Evolutionary conservation across 1,284 basidiomycete genomes (phyloP), one percentile per base, ranked within the genome.

Genomic region (Ustilago hordei): DNA sequence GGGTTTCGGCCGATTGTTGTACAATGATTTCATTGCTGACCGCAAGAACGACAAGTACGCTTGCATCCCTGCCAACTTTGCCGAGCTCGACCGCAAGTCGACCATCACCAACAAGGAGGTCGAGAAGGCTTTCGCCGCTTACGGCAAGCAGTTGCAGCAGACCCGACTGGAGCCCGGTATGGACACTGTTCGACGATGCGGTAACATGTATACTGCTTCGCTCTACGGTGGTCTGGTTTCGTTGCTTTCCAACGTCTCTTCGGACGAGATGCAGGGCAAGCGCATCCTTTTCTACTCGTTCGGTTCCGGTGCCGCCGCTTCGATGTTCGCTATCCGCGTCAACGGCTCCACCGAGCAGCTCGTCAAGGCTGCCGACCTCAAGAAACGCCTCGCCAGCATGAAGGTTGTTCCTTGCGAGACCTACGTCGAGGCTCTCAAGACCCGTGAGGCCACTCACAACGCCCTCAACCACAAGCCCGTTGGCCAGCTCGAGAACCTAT

Each of bases 141-240:
- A 69, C 53, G 72, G 75, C 64, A 86, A 86, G 80, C 55, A 64
- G 55, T 13, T 63, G 5, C 72, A 77, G 63, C 60, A 69, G 54
- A 48, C 56, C 58, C 82, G 79, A 77, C 79, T 86, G 28, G 84
- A 84, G 69, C 84, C 83, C 32, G 75, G 78, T 28, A 85, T 81
- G 79, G 81, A 83, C 71, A 82, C 82, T 13, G 84, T 85, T 41
- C 78, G 83, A 55, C 75, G 83, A 61, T 81, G 82, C 84, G 96
- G 96, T 17, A 98, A 99, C 91, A 97, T 96, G 93, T 98, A 99
- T 90, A 95, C 96, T 28, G 96, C 93, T n/a, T 95, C 94, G 52
- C 89, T 99, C 34, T 98, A 96, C 86, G 95, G 94, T 64, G 95
- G 94, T 78, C 91, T 99, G 69, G 93, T 95, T 39, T 93, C 81